These are phyloP conservation scores for Neckera pumila DNA, from an alignment of 225 moss, liverwort and hornwort genomes.

Conservation along the genomic window DNA sequence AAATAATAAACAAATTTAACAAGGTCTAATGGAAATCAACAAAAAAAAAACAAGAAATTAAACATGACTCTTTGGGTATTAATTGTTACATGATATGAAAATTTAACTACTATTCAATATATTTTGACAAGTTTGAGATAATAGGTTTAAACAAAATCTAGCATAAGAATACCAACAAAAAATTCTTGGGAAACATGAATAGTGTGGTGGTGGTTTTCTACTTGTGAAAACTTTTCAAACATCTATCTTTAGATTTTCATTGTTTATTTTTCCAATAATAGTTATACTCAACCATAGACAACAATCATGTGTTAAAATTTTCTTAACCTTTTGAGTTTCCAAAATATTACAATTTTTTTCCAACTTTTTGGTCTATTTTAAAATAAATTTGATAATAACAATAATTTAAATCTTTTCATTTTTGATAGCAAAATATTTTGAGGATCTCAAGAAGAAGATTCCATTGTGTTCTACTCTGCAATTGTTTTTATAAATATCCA, in stretches of 20 bases:
- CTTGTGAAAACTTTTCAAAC: neutral
- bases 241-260: neutral
- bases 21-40: too few relatives aligned
- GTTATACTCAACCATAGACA: neutral
- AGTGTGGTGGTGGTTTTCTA: too few relatives aligned
- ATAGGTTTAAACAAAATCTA: neutral
- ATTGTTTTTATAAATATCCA: neutral
- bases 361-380: neutral
- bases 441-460: neutral
- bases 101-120: neutral
- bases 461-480: too few relatives aligned
- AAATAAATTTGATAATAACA: neutral
- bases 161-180: neutral
- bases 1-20: too few relatives aligned
- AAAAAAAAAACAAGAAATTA: too few relatives aligned
- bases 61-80: too few relatives aligned
- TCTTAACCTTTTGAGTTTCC: neutral
- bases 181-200: too few relatives aligned
- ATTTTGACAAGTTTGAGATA: neutral
- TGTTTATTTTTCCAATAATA: neutral
- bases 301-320: neutral
- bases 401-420: neutral
- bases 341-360: neutral
- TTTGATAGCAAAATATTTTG: neutral
- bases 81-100: too few relatives aligned